Evolutionary conservation across 352 stramenopile genomes (phyloP).

Genomic region (Phytophthora citricola): DNA sequence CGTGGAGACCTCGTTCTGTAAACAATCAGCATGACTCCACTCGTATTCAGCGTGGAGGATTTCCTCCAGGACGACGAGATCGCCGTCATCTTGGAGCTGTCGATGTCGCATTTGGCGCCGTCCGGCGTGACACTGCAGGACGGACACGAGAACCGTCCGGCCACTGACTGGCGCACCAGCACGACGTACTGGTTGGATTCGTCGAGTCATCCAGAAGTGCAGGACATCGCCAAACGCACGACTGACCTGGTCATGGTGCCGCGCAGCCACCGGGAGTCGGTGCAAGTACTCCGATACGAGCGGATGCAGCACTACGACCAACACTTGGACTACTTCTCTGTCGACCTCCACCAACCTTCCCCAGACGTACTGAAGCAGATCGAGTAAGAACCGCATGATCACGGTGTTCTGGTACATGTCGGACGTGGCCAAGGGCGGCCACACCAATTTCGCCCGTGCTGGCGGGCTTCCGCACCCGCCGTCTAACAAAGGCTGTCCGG

Average conservation of each 20-base stretch:
- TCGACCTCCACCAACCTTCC: conserved; percentile 49
- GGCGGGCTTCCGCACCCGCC: conserved; percentile 51
- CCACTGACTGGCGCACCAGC: conserved; percentile 79
- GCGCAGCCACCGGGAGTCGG: conserved; percentile 62
- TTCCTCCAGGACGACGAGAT: conserved; percentile 82
- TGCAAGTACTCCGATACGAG: conserved; percentile 80
- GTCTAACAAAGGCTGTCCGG: conserved; percentile 64
- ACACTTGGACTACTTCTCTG: conserved; percentile 72
- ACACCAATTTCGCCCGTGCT: conserved; percentile 77
- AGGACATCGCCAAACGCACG: conserved; percentile 65
- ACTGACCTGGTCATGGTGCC: conserved; percentile 70
- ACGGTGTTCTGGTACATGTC: conserved; percentile 91
- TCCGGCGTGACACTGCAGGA: conserved; percentile 71
- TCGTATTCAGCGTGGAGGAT: conserved; percentile 78
- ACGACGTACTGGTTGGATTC: conserved; percentile 82
- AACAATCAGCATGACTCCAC: conserved; percentile 67
- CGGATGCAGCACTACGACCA: conserved; percentile 80
- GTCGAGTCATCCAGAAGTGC: conserved; percentile 43
- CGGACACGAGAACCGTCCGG: conserved; percentile 66
- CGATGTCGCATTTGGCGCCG: conserved; percentile 63
- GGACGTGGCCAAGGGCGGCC: conserved; percentile 67
- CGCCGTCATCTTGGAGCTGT: conserved; percentile 73
- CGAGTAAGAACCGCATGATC: conserved; percentile 86
- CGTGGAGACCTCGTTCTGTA: conserved; percentile 59
- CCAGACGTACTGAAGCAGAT: conserved; percentile 52